Conservation (phyloP, 2,329 filamentous ascomycete species). For the Claviceps maximensis region DNA sequence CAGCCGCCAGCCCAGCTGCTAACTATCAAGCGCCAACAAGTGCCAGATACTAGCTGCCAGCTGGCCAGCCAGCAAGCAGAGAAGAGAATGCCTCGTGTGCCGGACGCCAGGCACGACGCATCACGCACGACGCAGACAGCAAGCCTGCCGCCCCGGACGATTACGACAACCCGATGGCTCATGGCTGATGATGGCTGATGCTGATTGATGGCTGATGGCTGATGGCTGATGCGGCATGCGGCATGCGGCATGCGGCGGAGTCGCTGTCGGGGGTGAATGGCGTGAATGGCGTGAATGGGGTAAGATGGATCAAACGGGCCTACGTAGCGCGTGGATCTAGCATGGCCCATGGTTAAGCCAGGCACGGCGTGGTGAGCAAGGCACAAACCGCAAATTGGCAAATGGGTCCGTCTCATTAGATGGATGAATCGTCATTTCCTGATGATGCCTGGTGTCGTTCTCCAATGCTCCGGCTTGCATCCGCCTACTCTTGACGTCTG, state of each 20-base stretch:
- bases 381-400: neutral
- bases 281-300: no score
- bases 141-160: neutral
- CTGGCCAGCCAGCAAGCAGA: no score
- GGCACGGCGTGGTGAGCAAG: no score
- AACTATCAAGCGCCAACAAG: no score
- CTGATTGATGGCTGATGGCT: no score
- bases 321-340: no score
- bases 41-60: neutral
- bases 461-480: neutral
- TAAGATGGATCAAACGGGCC: no score
- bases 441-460: neutral
- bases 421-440: neutral
- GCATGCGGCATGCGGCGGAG: no score
- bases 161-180: neutral
- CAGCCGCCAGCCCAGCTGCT: neutral
- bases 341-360: no score
- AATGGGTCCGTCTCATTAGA: neutral
- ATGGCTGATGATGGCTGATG: neutral
- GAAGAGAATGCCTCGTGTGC: no score
- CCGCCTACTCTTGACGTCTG: no score
- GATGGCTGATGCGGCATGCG: neutral
- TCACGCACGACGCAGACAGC: neutral
- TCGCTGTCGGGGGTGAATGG: neutral
- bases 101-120: no score